Base-by-base conservation (phyloP, 371 early-diverging fungal genomes). In the Smittium culicis region DNA sequence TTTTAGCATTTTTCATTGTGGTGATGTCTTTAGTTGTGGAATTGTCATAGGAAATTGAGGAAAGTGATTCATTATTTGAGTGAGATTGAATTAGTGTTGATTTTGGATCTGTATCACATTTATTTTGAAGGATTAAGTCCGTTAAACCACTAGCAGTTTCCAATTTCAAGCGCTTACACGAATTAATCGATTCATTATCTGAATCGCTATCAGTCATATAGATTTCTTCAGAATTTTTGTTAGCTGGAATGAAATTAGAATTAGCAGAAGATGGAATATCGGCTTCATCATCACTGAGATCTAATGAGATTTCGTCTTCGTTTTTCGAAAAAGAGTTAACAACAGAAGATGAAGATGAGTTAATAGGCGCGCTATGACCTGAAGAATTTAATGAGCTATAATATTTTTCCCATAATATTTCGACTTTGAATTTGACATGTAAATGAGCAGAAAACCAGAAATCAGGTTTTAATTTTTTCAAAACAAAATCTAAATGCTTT, bases 381-480 rank as follows among this genome's bases (percentile, higher is more conserved):
- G n/a, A n/a, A n/a, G n/a, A n/a, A n/a, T n/a, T 20, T 45, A 45
- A 45, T 11, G 5, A 5, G 45, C 45, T 5, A 45, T 11, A 45
- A 20, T 45, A 45, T 45, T 45, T 5, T 28, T 54, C 20, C 70
- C 45, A 61, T 14, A 25, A n/a, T 68, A 89, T 81, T 0, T 85
- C 30, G 1, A 94, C 96, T 30, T 86, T 76, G 72, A 85, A 96
- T 31, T 88, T 83, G n/a, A 94, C 93, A 70, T 98, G 97, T 67
- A 95, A 69, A 73, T 92, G 92, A 1, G 95, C 95, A 8, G 94
- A 75, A 70, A 94, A 94, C 98, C 98, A 98, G 74, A 82, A 88
- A 1, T 73, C 67, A 1, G 98, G 98, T 57, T 86, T 79, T 35
- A 97, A 61, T 34, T 80, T 74, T 31, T 83, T 72, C 59, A 97